Base-by-base conservation (phyloP, 257 asterid genomes). In the Verbascum thapsus region DNA sequence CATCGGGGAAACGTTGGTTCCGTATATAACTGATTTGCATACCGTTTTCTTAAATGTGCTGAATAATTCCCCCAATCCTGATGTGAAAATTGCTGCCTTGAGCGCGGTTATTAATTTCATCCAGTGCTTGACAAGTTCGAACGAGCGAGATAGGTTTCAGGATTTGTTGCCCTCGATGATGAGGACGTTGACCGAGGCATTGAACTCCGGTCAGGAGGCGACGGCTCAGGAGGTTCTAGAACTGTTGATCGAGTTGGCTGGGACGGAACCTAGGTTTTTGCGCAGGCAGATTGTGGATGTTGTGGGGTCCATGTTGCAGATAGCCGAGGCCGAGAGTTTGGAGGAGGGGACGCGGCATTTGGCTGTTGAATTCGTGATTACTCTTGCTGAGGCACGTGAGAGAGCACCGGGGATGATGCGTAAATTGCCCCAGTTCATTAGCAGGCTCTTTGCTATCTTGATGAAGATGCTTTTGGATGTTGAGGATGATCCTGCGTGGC, bases 401-500 rank as follows among this genome's bases (percentile, higher is more conserved):
- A 80, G 97, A 69, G 96, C 99, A 3, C 99, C 99, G 0, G 99
- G 99, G 75, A 90, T 94, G 99, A 85, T 94, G 99, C 88, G 99
- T 77, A 94, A 94, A 79, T 51, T 94, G 84, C 97, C 99, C 0
- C 99, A 90, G 69, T 94, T 90, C 63, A 84, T 94, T 58, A 85
- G 82, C 72, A 73, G 94, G 74, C 67, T 94, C 32, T 94, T 94
- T 67, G 78, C 95, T 0, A 90, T 76, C 63, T 67, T 94, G 68
- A 85, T 94, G 99, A 83, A 68, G 67, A 83, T 94, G 96, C 79
- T 94, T 52, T 70, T 87, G 80, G 96, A 94, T 71, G 71, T 94
- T 43, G 97, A 94, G 58, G 97, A 94, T 66, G 99, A 85, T 53
- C 95, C 95, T 2, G 85, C 82, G 10, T 94, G 97, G 99, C 87